Evolutionary conservation across 257 asterid genomes (phyloP), one percentile per base, ranked within the genome.

Genomic region (Marsdenia floribunda): DNA sequence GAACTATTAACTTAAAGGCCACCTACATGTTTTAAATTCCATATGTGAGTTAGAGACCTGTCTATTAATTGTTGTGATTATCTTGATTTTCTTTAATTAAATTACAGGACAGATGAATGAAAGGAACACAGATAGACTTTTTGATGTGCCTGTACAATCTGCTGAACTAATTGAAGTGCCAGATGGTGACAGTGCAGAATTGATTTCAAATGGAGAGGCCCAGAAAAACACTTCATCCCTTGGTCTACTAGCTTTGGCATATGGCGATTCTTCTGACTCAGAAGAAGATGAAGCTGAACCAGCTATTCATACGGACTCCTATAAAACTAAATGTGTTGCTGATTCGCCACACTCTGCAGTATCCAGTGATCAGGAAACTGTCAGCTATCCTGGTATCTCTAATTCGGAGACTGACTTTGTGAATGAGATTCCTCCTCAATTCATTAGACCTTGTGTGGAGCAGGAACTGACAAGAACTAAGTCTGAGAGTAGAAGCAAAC

Each of bases 231-330:
- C 90, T 35, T 90, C 99, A 9, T 86, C 99, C 53, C 98, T 95
- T 55, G 91, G 96, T 77, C 82, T 95, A 74, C 80, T 95, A 79
- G 99, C 98, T 78, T 87, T 91, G 83, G 70, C 90, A 40, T 95
- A 95, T 77, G 93, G 90, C n/a, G 72, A 82, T 85, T 86, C 92
- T 67, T 95, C 97, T 1, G 99, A 95, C 77, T 85, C 96, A 2
- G 99, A 94, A 77, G 93, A 80, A 52, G 96, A 90, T 11, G 86
- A 85, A 60, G 73, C 75, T 42, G 90, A 86, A 82, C 86, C 81
- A 76, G 87, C 71, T 79, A 72, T 73, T 80, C 83, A 80, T 35
- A 72, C 59, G 26, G 63, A 82, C 53, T 78, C 77, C 80, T 55
- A 77, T 73, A 82, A 82, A 64, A 71, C 82, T 66, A 74, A 71